phyloP scores from a whole-genome alignment of 1,284 basidiomycete genomes.

The Omphalotus olearius region DNA sequence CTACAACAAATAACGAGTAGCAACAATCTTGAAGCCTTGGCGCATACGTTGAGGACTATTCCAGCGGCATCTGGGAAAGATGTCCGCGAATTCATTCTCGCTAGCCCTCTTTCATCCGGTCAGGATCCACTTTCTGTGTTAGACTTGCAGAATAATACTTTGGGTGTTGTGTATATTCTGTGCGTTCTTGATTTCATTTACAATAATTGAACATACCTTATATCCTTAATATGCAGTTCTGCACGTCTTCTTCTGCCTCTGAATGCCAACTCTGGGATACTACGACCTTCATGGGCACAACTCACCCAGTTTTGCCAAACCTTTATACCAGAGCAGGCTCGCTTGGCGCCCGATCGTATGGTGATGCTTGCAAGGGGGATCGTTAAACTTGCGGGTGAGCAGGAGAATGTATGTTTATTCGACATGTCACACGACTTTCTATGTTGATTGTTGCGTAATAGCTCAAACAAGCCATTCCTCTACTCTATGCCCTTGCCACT shows the following conservation, averaged over 20 bases:
- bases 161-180: conserved; percentile 69
- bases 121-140: conserved; percentile 61
- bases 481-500: conserved; percentile 53
- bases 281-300: conserved; percentile 33
- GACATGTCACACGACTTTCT: neutral
- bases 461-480: conserved; percentile 48
- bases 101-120: conserved; percentile 43
- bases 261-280: conserved; percentile 24
- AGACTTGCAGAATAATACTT: conserved; percentile 49
- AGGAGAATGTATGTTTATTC: conserved; percentile 29
- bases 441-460: conserved; percentile 17
- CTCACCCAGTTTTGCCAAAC: conserved; percentile 52
- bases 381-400: conserved; percentile 27
- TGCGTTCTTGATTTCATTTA: conserved; percentile 31
- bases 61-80: conserved; percentile 36
- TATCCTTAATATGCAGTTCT: conserved; percentile 32
- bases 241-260: conserved; percentile 37
- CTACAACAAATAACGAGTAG: conserved; percentile 42
- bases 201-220: neutral
- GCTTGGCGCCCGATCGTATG: conserved; percentile 56
- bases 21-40: conserved; percentile 31
- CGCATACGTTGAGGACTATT: conserved; percentile 33
- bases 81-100: conserved; percentile 43
- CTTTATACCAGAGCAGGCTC: conserved; percentile 58
- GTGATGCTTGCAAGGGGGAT: conserved; percentile 44